These are phyloP conservation scores for Aureobasidium sp. DNA, from an alignment of 2,329 filamentous ascomycete genomes.

Conservation along the genomic window DNA sequence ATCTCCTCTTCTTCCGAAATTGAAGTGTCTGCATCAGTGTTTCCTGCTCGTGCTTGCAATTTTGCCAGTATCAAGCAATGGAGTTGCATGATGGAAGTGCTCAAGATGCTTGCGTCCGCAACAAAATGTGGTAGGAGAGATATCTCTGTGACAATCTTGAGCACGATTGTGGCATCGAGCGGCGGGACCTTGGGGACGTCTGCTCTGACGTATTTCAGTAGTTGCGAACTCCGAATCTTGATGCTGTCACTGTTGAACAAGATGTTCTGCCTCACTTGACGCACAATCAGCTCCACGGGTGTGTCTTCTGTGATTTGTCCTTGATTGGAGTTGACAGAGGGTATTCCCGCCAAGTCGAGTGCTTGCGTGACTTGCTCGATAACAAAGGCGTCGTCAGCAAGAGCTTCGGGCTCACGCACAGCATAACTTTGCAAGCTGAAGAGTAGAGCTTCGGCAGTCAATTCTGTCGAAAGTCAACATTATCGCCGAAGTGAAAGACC, in stretches of 20 bases:
- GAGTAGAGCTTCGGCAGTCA: conserved; percentile 36
- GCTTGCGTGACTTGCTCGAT: conserved; percentile 7
- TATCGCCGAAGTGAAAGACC: not conserved
- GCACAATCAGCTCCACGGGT: conserved; percentile 1
- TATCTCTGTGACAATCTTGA: conserved; percentile 25
- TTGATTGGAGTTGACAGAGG: not conserved
- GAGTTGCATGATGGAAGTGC: conserved; percentile 21
- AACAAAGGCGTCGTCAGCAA: not conserved
- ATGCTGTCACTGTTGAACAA: conserved; percentile 15
- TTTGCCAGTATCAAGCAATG: conserved; percentile 23
- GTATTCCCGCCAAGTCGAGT: conserved; percentile 3
- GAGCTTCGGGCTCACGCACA: not conserved
- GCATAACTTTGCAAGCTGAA: conserved; percentile 31
- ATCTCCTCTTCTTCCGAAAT: conserved; percentile 15
- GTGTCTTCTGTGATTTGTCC: conserved; percentile 19
- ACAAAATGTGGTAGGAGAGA: conserved; percentile 28
- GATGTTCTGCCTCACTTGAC: conserved; percentile 18
- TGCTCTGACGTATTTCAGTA: conserved; percentile 17
- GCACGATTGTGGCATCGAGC: conserved; percentile 21
- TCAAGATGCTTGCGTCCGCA: conserved; percentile 24
- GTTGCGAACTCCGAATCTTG: conserved; percentile 6
- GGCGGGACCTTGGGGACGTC: conserved; percentile 10
- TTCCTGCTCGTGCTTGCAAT: conserved; percentile 15
- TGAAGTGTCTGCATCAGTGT: conserved; percentile 7
- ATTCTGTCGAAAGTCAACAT: conserved; percentile 24